Percentiles rank a stretch among this genome's conserved stretches.
Evolutionary conservation across 306 rosid genomes (phyloP).

Genomic region (Cucumis cinereus): DNA sequence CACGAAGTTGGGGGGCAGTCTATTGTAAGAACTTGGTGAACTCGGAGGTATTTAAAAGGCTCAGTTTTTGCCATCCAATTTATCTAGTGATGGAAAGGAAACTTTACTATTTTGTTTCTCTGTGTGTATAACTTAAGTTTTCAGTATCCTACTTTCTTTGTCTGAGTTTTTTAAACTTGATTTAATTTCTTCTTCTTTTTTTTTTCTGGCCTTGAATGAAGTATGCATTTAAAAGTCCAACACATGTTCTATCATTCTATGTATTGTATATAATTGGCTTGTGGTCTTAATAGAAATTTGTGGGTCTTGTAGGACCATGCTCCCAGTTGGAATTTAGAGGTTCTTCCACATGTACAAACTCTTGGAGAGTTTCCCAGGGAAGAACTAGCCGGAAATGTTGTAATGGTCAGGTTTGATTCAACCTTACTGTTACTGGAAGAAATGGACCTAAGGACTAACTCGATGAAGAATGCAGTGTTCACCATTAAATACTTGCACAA

Average conservation of each 20-base stretch:
- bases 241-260: background rate
- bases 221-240: background rate
- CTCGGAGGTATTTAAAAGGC: constrained; percentile 20
- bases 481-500: constrained; percentile 53
- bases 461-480: constrained; percentile 26
- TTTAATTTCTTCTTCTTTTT: background rate
- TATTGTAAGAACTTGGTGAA: constrained; percentile 18
- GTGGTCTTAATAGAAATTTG: background rate
- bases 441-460: constrained; percentile 15
- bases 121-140: background rate
- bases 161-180: background rate
- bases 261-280: background rate
- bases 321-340: constrained; percentile 33
- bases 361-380: constrained; percentile 56
- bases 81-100: background rate
- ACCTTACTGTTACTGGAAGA: constrained; percentile 36
- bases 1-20: constrained; percentile 28
- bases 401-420: constrained; percentile 79
- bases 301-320: constrained; percentile 22
- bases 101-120: background rate
- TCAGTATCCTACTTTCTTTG: background rate
- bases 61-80: background rate
- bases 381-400: constrained; percentile 64
- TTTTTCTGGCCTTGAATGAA: background rate
- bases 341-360: constrained; percentile 57